phyloP scores from a whole-genome alignment of 768 basidiomycete species.

The Lentinula detonsa region DNA sequence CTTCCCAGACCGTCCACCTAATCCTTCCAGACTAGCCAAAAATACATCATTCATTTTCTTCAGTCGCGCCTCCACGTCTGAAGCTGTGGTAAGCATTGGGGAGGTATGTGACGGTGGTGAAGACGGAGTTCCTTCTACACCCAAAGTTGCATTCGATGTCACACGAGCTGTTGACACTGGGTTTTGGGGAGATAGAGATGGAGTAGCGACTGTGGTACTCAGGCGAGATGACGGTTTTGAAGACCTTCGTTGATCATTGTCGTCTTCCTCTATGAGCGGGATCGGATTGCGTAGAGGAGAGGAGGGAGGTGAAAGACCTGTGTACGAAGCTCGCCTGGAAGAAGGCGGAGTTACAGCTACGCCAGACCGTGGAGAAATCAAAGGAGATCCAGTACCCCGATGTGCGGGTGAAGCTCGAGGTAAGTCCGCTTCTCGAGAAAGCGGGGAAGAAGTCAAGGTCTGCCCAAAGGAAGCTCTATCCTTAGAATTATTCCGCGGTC shows the following conservation, averaged over 20 bases:
- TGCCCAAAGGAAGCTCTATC: background rate
- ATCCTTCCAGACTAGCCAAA: slow-evolving; percentile 34
- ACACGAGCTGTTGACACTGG: background rate
- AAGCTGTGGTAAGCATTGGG: slow-evolving; percentile 11
- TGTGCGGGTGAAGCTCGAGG: background rate
- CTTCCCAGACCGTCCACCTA: slow-evolving; percentile 21
- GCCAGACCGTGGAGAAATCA: background rate
- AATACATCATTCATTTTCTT: slow-evolving; percentile 41
- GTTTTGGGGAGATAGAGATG: background rate
- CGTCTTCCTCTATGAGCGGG: background rate
- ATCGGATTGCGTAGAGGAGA: background rate
- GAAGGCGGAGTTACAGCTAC: background rate
- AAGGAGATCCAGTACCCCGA: background rate
- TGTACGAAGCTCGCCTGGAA: background rate
- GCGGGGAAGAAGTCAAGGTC: background rate
- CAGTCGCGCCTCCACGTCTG: slow-evolving; percentile 41
- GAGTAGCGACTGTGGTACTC: background rate
- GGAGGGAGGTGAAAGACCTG: background rate
- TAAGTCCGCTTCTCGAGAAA: background rate
- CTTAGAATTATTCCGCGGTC: background rate
- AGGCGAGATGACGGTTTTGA: too few species aligned
- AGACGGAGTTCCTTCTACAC: slow-evolving; percentile 1
- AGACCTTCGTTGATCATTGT: background rate
- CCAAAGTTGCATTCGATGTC: background rate
- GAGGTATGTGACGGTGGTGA: slow-evolving; percentile 12